phyloP scores from a whole-genome alignment of 768 basidiomycete species.

The Leccinum obscurum region DNA sequence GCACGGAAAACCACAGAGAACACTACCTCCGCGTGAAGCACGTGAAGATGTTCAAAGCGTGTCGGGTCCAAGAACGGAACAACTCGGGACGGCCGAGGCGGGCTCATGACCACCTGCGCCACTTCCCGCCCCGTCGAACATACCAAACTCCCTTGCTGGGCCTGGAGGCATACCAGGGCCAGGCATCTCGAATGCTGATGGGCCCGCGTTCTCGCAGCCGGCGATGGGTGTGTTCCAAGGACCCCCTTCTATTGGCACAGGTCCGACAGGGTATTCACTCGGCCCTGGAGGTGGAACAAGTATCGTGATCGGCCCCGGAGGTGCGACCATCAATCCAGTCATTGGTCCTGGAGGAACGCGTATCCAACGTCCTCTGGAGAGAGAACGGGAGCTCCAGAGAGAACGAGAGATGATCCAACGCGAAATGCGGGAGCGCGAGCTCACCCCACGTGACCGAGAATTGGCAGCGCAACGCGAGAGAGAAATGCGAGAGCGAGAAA shows the following conservation, averaged over 20 bases:
- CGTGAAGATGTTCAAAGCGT: constrained; percentile 7
- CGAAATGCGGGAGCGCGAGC: constrained; percentile 26
- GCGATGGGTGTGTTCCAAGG: constrained; percentile 31
- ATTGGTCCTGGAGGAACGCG: constrained; percentile 22
- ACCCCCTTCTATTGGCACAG: constrained; percentile 21
- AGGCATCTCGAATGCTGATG: constrained; percentile 16
- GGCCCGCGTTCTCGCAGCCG: constrained; percentile 24
- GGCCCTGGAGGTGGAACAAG: constrained; percentile 25
- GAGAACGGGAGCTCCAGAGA: constrained; percentile 24
- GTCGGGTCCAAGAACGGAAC: constrained; percentile 10
- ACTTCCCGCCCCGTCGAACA: constrained; percentile 9
- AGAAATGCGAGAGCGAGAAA: constrained; percentile 27
- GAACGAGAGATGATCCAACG: constrained; percentile 32
- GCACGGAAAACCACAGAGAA: constrained; percentile 49
- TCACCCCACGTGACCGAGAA: constrained; percentile 24
- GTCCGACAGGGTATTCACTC: constrained; percentile 21
- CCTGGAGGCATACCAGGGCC: constrained; percentile 10
- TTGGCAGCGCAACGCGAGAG: constrained; percentile 24
- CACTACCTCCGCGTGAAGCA: constrained; percentile 29
- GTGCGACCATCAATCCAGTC: constrained; percentile 17
- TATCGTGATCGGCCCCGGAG: constrained; percentile 28
- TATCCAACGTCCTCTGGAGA: constrained; percentile 31
- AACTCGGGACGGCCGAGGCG: constrained; percentile 18
- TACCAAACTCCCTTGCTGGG: constrained; percentile 7
- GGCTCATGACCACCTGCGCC: constrained; percentile 3